These are phyloP conservation scores for Ustilago nuda DNA, from an alignment of 1,284 basidiomycete species.

Conservation along the genomic window DNA sequence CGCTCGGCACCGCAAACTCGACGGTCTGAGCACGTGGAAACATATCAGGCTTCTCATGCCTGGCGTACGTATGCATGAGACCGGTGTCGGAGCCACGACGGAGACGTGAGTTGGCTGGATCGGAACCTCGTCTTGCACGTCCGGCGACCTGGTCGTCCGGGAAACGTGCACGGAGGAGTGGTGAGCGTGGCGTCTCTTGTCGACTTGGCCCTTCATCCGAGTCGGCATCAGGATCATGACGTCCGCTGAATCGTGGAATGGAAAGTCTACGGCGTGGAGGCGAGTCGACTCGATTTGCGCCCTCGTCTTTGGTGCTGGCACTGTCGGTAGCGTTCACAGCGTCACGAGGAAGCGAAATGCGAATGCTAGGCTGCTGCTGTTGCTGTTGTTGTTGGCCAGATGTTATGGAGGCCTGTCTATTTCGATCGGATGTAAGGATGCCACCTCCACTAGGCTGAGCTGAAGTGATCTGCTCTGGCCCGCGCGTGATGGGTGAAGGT, in stretches of 20 bases:
- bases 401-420: constrained; percentile 3
- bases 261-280: constrained; percentile 28
- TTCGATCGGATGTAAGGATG: constrained; percentile 24
- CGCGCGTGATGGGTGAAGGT: constrained; percentile 9
- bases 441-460: constrained; percentile 23
- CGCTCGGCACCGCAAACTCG: constrained; percentile 72
- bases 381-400: constrained; percentile 10
- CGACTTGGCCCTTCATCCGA: constrained; percentile 14
- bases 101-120: constrained; percentile 39
- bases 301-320: background rate
- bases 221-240: constrained; percentile 40
- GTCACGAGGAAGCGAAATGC: constrained; percentile 38
- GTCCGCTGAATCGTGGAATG: constrained; percentile 36
- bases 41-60: constrained; percentile 52
- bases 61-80: constrained; percentile 11
- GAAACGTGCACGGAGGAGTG: constrained; percentile 40
- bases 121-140: constrained; percentile 45
- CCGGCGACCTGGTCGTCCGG: constrained; percentile 21
- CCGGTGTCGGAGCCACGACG: constrained; percentile 55
- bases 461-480: constrained; percentile 16
- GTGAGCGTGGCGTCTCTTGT: constrained; percentile 11
- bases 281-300: background rate
- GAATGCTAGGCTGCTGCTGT: constrained; percentile 35
- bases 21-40: constrained; percentile 75
- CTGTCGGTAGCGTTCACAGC: background rate